These are phyloP conservation scores for Symmetrospora coprosmae DNA, from an alignment of 768 basidiomycete species.

Conservation along the genomic window DNA sequence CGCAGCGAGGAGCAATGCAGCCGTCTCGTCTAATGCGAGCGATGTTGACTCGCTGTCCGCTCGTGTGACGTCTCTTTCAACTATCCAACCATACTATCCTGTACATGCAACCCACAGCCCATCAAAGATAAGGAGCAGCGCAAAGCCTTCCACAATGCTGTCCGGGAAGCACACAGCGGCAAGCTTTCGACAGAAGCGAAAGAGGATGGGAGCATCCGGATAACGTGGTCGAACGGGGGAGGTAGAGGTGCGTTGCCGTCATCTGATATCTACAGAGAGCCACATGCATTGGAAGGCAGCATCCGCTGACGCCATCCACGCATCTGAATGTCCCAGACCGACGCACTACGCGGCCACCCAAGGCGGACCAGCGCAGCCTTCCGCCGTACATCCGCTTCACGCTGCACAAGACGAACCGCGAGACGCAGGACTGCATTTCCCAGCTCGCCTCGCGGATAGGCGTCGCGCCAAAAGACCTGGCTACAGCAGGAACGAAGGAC, in stretches of 20 bases:
- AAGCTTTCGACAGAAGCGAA: slow-evolving; percentile 68
- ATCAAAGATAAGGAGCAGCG: slow-evolving; percentile 67
- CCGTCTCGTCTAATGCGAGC: slow-evolving; percentile 3
- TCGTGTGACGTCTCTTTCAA: too few relatives aligned
- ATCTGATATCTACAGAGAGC: not conserved
- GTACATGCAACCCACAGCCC: slow-evolving; percentile 44
- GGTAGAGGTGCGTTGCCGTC: not conserved
- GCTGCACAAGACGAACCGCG: slow-evolving; percentile 90
- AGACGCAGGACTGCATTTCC: slow-evolving; percentile 82
- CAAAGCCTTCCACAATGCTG: slow-evolving; percentile 62
- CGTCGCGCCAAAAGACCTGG: slow-evolving; percentile 61
- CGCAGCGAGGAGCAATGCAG: slow-evolving; percentile 34
- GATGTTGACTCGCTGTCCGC: not conserved
- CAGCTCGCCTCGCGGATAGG: slow-evolving; percentile 57
- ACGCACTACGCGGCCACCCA: slow-evolving; percentile 10
- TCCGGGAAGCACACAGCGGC: slow-evolving; percentile 67
- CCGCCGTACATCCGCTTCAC: slow-evolving; percentile 86
- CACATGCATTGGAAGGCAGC: too few relatives aligned
- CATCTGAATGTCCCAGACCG: not conserved
- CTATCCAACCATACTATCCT: not conserved
- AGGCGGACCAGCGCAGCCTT: slow-evolving; percentile 19
- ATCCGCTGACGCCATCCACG: too few relatives aligned
- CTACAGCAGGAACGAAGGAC: slow-evolving; percentile 91
- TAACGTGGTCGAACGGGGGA: not conserved
- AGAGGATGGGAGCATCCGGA: slow-evolving; percentile 31